Conservation (phyloP, 2,329 filamentous ascomycete species). For the Monilinia polystroma region DNA sequence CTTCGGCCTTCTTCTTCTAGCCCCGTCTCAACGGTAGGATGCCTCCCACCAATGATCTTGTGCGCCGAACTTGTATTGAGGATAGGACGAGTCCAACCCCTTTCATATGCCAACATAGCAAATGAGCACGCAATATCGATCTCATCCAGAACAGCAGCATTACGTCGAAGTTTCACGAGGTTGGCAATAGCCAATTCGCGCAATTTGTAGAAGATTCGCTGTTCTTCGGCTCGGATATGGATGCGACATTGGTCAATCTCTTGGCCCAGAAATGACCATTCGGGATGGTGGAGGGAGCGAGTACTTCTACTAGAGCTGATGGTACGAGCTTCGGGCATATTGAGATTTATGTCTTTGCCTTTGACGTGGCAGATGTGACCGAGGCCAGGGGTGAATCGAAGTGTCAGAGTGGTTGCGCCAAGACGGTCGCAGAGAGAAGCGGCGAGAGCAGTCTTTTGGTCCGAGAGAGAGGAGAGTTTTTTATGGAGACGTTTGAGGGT, state of each 20-base stretch:
- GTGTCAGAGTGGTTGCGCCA: slow-evolving; percentile 62
- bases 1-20: slow-evolving; percentile 74
- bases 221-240: slow-evolving; percentile 81
- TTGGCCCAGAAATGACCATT: slow-evolving; percentile 81
- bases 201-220: slow-evolving; percentile 71
- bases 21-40: slow-evolving; percentile 87
- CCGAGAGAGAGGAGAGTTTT: slow-evolving; percentile 58
- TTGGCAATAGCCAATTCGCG: slow-evolving; percentile 76
- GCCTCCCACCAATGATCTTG: slow-evolving; percentile 79
- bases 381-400: slow-evolving; percentile 83
- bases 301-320: slow-evolving; percentile 82
- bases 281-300: slow-evolving; percentile 75
- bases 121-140: slow-evolving; percentile 88
- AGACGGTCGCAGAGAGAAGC: slow-evolving; percentile 61
- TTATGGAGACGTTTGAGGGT: slow-evolving; percentile 66
- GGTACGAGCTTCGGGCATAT: slow-evolving; percentile 44
- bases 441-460: slow-evolving; percentile 61
- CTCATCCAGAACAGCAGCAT: slow-evolving; percentile 89
- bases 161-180: slow-evolving; percentile 81
- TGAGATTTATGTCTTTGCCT: slow-evolving; percentile 63
- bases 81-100: slow-evolving; percentile 69
- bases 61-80: slow-evolving; percentile 66
- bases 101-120: slow-evolving; percentile 73
- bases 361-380: slow-evolving; percentile 91
- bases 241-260: slow-evolving; percentile 74